Percentiles rank a stretch among this genome's conserved stretches.
phyloP scores from a whole-genome alignment of 169 alveolate genomes.

The Plasmodium gonderi region DNA sequence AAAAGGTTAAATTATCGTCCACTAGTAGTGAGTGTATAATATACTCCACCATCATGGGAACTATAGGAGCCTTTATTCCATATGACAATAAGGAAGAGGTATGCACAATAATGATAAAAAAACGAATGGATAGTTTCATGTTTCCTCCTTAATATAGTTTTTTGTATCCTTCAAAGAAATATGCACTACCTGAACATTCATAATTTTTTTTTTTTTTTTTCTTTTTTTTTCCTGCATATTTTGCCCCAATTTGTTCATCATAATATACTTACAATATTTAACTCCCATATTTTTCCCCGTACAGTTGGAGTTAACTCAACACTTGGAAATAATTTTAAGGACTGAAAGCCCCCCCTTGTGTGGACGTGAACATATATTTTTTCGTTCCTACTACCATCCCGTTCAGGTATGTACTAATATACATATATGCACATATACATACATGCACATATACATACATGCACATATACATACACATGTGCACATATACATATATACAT shows the following conservation, averaged over 20 bases:
- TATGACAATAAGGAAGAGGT: conserved; percentile 95
- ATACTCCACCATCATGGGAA: conserved; percentile 97
- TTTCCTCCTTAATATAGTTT: too few species aligned
- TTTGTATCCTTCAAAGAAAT: too few species aligned
- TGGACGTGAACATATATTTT: conserved; percentile 90
- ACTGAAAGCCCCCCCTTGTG: conserved; percentile 95
- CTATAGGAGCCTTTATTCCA: conserved; percentile 96
- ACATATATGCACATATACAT: too few species aligned
- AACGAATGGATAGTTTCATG: too few species aligned
- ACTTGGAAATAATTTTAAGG: conserved; percentile 97
- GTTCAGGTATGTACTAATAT: conserved; percentile 81
- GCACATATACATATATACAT: too few species aligned
- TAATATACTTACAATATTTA: too few species aligned
- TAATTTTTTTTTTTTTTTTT: background rate
- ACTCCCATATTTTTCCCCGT: too few species aligned
- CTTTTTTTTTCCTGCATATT: background rate
- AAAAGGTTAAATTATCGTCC: conserved; percentile 90
- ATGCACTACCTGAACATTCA: too few species aligned
- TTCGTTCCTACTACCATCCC: conserved; percentile 88
- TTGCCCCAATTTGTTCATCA: too few species aligned
- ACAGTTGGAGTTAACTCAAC: conserved; percentile 94
- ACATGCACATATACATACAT: too few species aligned
- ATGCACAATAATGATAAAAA: background rate
- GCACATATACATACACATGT: too few species aligned
- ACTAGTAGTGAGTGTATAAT: conserved; percentile 93